A percentile compares a stretch with the other conserved stretches of the same genome.
phyloP scores from a whole-genome alignment of 1,139 yeast species.

The Yamadazyma dendronema region DNA sequence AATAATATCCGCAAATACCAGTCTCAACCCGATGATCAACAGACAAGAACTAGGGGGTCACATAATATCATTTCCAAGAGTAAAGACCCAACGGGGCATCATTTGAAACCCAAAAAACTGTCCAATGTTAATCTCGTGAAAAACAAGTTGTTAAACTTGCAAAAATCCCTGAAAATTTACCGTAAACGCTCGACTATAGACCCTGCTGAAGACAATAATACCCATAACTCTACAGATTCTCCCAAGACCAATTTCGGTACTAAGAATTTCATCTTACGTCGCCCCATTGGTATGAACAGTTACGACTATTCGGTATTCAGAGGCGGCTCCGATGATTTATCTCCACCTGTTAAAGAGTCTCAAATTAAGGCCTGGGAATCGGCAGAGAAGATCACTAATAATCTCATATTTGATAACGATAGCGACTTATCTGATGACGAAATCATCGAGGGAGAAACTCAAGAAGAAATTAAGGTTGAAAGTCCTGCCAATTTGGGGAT shows the following conservation, averaged over 20 bases:
- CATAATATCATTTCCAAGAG: conserved; percentile 12
- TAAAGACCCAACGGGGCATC: conserved; percentile 7
- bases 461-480: conserved; percentile 12
- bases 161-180: conserved; percentile 21
- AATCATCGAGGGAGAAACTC: conserved; percentile 20
- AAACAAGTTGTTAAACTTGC: conserved; percentile 30
- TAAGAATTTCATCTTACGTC: conserved; percentile 16
- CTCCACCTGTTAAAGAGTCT: conserved; percentile 32
- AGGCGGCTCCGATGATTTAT: conserved; percentile 17
- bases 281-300: conserved; percentile 20
- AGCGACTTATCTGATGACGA: conserved; percentile 27
- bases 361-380: conserved; percentile 50
- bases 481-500: conserved; percentile 2
- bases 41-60: conserved; percentile 8
- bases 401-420: conserved; percentile 36
- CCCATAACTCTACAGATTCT: conserved; percentile 10
- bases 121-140: conserved; percentile 26
- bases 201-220: conserved; percentile 1
- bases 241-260: conserved; percentile 9
- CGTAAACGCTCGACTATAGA: conserved; percentile 4
- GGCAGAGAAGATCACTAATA: conserved; percentile 39
- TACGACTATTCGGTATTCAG: conserved; percentile 29
- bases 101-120: conserved; percentile 17
- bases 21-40: conserved; percentile 19
- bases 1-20: conserved; percentile 27